Evolutionary conservation across 2,329 filamentous ascomycete species (phyloP).

Genomic region (Venturia nashicola): DNA sequence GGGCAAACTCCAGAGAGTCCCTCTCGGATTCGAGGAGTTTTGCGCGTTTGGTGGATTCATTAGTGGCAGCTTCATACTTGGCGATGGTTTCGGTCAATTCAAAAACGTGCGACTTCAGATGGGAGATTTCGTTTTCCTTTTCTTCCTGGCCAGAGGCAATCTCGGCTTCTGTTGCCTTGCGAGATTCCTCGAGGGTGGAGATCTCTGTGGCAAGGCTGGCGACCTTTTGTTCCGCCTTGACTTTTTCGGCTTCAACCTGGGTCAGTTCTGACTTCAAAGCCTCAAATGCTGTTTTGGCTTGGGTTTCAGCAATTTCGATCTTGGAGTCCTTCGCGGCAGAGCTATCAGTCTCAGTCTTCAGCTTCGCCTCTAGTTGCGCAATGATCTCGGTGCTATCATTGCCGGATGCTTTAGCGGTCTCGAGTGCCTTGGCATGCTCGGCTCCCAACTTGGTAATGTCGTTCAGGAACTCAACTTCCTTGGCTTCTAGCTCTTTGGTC

Average conservation of each 20-base stretch:
- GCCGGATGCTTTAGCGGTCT: not conserved
- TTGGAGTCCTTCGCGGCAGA: not conserved
- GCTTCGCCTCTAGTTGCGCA: not conserved
- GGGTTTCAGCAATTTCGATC: not conserved
- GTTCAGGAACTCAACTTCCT: not conserved
- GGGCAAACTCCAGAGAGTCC: not conserved
- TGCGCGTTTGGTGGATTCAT: not conserved
- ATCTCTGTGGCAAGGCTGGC: not conserved
- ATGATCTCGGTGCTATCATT: not conserved
- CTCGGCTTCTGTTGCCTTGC: not conserved
- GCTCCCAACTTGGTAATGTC: not conserved
- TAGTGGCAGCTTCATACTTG: not conserved
- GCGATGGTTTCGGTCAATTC: not conserved
- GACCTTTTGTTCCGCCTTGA: not conserved
- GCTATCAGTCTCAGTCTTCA: not conserved
- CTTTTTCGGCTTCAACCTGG: not conserved
- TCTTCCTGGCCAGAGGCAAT: not conserved
- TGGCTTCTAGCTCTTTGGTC: not conserved
- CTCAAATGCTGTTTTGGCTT: not conserved
- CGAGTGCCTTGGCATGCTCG: not conserved
- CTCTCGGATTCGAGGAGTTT: not conserved
- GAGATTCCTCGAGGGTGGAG: not conserved
- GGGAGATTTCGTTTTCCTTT: not conserved
- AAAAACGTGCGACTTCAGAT: not conserved
- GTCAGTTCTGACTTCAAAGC: not conserved